Percentiles rank a stretch among this genome's conserved stretches.
Conservation (phyloP, 768 basidiomycete genomes). For the Tulasnella sp. region DNA sequence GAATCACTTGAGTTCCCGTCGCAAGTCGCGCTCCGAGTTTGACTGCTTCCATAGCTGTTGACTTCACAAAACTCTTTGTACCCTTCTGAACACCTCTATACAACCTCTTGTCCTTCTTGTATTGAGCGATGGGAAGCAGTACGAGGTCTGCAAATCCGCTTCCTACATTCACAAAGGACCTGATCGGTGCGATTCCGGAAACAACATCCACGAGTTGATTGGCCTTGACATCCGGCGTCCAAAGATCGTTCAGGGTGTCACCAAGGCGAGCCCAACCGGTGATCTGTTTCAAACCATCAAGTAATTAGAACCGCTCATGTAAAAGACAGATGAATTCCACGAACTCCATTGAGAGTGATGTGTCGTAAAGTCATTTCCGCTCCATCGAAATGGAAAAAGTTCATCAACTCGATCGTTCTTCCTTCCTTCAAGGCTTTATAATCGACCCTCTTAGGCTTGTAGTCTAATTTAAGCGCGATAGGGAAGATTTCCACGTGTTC, state of each 20-base stretch:
- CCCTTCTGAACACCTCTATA: conserved; percentile 90
- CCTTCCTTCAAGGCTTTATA: conserved; percentile 84
- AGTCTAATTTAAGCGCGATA: conserved; percentile 89
- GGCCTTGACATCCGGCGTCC: conserved; percentile 99
- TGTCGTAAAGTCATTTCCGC: conserved; percentile 96
- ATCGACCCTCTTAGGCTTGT: conserved; percentile 94
- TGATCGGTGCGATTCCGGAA: conserved; percentile 90
- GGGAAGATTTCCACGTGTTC: conserved; percentile 94
- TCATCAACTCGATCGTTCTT: conserved; percentile 93
- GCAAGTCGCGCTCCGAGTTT: conserved; percentile 87
- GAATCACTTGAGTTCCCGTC: conserved; percentile 93
- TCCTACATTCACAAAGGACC: conserved; percentile 93
- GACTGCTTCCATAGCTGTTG: conserved; percentile 90
- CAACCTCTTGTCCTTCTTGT: conserved; percentile 89
- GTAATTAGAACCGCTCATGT: background rate
- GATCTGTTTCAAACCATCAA: conserved; percentile 38
- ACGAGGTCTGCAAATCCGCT: conserved; percentile 94
- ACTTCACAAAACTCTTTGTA: conserved; percentile 81
- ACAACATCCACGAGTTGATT: conserved; percentile 96
- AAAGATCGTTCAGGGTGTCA: conserved; percentile 88
- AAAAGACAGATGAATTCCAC: conserved; percentile 23
- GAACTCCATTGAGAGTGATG: conserved; percentile 78
- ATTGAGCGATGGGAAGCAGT: conserved; percentile 90
- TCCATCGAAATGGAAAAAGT: conserved; percentile 99
- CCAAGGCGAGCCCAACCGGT: conserved; percentile 86